Base-by-base conservation (phyloP, 225 moss, liverwort and hornwort genomes). In the Sphagnum tenellum region DNA sequence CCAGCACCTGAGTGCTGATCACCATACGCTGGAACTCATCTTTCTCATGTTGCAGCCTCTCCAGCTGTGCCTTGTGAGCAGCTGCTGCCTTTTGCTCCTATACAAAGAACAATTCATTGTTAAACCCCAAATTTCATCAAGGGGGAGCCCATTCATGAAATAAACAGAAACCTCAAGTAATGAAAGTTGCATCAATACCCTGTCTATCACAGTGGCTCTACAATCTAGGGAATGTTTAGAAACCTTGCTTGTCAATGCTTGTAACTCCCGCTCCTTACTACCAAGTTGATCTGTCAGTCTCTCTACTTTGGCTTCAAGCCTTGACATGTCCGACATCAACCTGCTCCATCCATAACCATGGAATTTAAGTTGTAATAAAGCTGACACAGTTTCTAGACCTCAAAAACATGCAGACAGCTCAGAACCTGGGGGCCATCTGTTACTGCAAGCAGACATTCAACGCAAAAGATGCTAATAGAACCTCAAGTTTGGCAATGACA, bases 11-110 rank as follows among this genome's bases (percentile, higher is more conserved):
- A 48, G 91, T 84, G 14, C 86, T 75, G 65, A 89, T 82, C 56
- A 95, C 80, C 74, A 89, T 73, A 52, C 91, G 86, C 65, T 95
- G 94, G 55, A 87, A 86, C 75, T 95, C 89, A 68, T 95, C 91
- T 51, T 82, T 79, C 63, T 95, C 94, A 61, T 92, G 72, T 71
- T 95, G 94, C 55, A 89, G 67, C 73, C 88, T 95, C 63, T 95
- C 94, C 47, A 95, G 66, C 67, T 95, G 94, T 51, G 69, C 71
- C 70, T 92, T 95, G 57, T 82, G 86, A 66, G 86, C 82, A 66
- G 88, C 62, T 60, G 80, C 82, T 46, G 76, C 66, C 67, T 89
- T 95, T 71, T 95, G 94, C 61, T 89, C 86, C 89, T 92, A 78
- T 66, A 68, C 12, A 29, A 29, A 29, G 29, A 29, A 29, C 29